These are phyloP conservation scores for Microdochium paspali DNA, from an alignment of 2,329 filamentous ascomycete species.

Conservation along the genomic window DNA sequence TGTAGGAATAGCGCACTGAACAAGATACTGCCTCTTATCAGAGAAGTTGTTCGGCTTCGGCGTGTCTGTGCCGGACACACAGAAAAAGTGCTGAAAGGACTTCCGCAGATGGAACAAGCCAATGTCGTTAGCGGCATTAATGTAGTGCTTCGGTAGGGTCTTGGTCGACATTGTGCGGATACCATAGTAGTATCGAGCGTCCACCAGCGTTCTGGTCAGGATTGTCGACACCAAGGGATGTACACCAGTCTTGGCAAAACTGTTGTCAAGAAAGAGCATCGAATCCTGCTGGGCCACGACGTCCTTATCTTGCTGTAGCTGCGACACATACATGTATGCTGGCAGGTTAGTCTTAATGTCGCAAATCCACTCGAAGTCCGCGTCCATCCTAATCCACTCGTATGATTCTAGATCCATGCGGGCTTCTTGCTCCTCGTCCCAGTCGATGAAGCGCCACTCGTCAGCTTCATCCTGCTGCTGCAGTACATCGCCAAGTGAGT, in stretches of 20 bases:
- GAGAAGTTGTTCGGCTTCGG: conserved; percentile 86
- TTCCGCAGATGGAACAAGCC: conserved; percentile 78
- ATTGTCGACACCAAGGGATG: conserved; percentile 84
- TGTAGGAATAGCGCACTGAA: conserved; percentile 74
- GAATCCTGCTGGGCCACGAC: conserved; percentile 79
- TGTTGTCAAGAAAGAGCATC: conserved; percentile 62
- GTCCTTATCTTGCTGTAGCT: conserved; percentile 93
- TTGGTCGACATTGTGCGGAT: conserved; percentile 80
- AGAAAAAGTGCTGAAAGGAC: conserved; percentile 82
- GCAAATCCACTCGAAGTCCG: conserved; percentile 97
- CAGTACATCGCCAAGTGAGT: conserved; percentile 74
- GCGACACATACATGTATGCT: conserved; percentile 95
- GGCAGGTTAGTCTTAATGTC: conserved; percentile 75
- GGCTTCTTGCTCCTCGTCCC: conserved; percentile 79
- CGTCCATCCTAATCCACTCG: conserved; percentile 97
- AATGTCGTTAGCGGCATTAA: conserved; percentile 60
- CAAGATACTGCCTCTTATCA: conserved; percentile 74
- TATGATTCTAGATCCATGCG: conserved; percentile 95
- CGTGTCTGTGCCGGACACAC: conserved; percentile 66
- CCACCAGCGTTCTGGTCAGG: conserved; percentile 80
- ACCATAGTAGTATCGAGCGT: conserved; percentile 86
- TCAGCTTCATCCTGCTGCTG: conserved; percentile 71
- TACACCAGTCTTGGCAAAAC: conserved; percentile 37
- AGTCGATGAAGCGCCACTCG: conserved; percentile 80
- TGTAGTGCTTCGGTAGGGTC: conserved; percentile 68